Percentiles rank a stretch among this genome's conserved stretches.
Conservation (phyloP, 78 protist genomes). For the Cyanophora paradoxa region DNA sequence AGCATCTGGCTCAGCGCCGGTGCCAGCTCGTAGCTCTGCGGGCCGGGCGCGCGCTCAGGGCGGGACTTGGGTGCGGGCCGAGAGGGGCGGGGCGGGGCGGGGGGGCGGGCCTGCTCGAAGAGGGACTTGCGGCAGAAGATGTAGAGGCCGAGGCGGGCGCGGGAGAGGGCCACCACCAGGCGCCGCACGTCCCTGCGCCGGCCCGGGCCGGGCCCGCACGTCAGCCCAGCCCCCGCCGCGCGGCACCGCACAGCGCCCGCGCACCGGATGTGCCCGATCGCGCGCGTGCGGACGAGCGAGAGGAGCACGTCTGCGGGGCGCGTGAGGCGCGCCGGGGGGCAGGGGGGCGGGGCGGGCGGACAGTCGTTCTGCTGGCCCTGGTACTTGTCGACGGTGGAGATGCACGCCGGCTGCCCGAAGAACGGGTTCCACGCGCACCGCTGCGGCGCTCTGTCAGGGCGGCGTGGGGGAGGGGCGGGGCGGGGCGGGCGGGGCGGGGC, state of each 20-base stretch:
- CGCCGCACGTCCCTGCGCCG: slow-evolving; percentile 57
- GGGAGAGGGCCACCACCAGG: slow-evolving; percentile 85
- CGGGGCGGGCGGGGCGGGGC: background rate
- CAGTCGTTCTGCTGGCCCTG: slow-evolving; percentile 96
- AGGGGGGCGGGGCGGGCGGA: no score
- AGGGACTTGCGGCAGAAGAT: slow-evolving; percentile 70
- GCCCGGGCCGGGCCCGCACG: no score
- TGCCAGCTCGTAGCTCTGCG: slow-evolving; percentile 62
- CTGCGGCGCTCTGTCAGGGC: no score
- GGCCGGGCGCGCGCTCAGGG: no score
- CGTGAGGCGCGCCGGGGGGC: no score
- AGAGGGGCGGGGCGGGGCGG: no score
- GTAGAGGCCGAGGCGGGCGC: slow-evolving; percentile 90
- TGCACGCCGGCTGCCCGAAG: slow-evolving; percentile 62
- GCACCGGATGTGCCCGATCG: slow-evolving; percentile 69
- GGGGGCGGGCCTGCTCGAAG: slow-evolving; percentile 57
- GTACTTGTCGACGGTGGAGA: slow-evolving; percentile 86
- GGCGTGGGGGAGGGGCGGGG: no score
- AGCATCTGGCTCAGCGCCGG: slow-evolving; percentile 24
- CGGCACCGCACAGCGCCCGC: no score
- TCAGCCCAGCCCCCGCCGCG: no score
- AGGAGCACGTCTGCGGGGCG: slow-evolving; percentile 69
- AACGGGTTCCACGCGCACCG: slow-evolving; percentile 26
- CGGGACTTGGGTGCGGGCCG: no score
- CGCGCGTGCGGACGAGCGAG: slow-evolving; percentile 85